A percentile compares a stretch with the other conserved stretches of the same genome.
Conservation (phyloP, 495 filamentous ascomycete species). For the Rhypophila decipiens region DNA sequence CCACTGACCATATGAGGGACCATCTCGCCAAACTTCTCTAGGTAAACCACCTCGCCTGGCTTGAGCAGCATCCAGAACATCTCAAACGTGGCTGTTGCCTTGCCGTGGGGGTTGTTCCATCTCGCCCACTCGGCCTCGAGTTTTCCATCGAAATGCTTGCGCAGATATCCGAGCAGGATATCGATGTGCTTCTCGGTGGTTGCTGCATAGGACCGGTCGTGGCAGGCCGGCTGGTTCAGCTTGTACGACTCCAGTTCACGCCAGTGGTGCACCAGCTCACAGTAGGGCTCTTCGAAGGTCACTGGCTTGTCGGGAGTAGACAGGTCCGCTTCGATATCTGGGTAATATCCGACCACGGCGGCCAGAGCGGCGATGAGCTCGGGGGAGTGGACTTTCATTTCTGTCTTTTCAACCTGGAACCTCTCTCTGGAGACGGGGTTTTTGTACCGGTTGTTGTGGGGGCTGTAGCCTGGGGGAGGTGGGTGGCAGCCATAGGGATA, state of each 20-base stretch:
- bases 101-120: slow-evolving; percentile 16
- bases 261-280: slow-evolving; percentile 29
- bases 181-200: slow-evolving; percentile 32
- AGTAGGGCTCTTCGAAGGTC: slow-evolving; percentile 29
- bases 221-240: slow-evolving; percentile 22
- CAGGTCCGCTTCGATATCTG: slow-evolving; percentile 6
- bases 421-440: too few relatives aligned
- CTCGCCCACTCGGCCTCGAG: slow-evolving; percentile 24
- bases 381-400: slow-evolving; percentile 33
- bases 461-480: too few relatives aligned
- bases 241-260: slow-evolving; percentile 27
- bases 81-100: slow-evolving; percentile 27
- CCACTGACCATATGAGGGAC: slow-evolving; percentile 25
- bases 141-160: slow-evolving; percentile 15
- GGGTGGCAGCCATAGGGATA: background rate
- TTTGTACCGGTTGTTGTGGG: too few relatives aligned
- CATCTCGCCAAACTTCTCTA: slow-evolving; percentile 21
- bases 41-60: slow-evolving; percentile 31
- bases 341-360: slow-evolving; percentile 35
- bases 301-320: slow-evolving; percentile 21
- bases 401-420: slow-evolving; percentile 15
- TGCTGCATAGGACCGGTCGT: slow-evolving; percentile 25
- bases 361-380: slow-evolving; percentile 31
- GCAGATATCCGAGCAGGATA: slow-evolving; percentile 30
- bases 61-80: slow-evolving; percentile 30